Conservation (phyloP, 2,329 filamentous ascomycete genomes). For the Paecilomyces sp. region DNA sequence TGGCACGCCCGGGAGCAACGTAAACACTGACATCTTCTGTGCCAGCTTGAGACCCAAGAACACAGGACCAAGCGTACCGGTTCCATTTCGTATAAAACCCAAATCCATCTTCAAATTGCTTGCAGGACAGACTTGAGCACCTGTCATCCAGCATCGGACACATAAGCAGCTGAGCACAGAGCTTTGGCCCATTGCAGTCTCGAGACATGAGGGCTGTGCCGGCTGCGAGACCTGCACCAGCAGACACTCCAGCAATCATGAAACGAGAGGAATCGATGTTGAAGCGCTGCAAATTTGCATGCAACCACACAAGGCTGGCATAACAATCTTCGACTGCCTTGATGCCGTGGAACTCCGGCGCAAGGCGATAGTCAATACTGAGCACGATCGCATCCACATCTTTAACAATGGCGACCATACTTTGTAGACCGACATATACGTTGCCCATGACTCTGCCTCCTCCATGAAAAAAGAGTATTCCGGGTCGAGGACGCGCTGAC, state of each 20-base stretch:
- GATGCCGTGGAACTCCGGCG: constrained; percentile 3
- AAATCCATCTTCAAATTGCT: constrained; percentile 1
- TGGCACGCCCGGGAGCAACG: constrained; percentile 1
- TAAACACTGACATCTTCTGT: not conserved
- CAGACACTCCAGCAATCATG: not conserved
- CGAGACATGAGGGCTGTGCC: constrained; percentile 1
- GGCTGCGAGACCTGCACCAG: not conserved
- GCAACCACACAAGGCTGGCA: not conserved
- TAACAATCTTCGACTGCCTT: constrained; percentile 2
- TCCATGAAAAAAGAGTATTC: not conserved
- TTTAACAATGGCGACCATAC: not conserved
- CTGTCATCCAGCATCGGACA: constrained; percentile 7
- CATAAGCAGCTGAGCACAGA: constrained; percentile 1
- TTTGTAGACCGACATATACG: not conserved
- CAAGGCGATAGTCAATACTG: constrained; percentile 4
- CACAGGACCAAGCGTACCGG: not conserved
- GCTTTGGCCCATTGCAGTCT: not conserved
- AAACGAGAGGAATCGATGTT: not conserved
- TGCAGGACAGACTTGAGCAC: not conserved
- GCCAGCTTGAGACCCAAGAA: not conserved
- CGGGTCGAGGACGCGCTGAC: not conserved
- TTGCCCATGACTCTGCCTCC: constrained; percentile 2
- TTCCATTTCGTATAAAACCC: constrained; percentile 1
- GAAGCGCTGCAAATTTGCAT: not conserved
- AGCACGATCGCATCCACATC: not conserved